Percentiles rank a stretch among this genome's conserved stretches.
These are phyloP conservation scores for Colletotrichum acutatum DNA, from an alignment of 2,329 filamentous ascomycete species.

Conservation along the genomic window DNA sequence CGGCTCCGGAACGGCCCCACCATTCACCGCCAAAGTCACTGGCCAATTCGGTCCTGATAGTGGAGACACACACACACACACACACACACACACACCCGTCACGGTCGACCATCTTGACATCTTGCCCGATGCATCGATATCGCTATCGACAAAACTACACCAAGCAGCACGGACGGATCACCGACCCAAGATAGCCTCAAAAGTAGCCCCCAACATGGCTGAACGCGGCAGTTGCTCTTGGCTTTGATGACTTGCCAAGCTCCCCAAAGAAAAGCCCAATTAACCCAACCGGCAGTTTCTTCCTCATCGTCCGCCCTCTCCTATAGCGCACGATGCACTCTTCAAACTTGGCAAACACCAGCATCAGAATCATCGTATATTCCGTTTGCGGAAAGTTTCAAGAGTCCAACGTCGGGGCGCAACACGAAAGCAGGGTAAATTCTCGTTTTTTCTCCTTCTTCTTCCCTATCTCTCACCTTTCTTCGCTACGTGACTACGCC, in stretches of 20 bases:
- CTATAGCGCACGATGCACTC: background rate
- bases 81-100: background rate
- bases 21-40: background rate
- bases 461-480: too few relatives aligned
- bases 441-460: background rate
- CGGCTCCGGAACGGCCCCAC: conserved; percentile 9
- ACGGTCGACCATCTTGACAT: background rate
- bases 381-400: conserved; percentile 10
- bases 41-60: background rate
- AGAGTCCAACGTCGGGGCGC: background rate
- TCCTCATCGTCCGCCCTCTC: background rate
- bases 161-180: background rate
- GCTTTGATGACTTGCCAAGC: background rate
- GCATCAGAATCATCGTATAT: background rate
- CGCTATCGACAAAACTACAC: background rate
- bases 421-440: background rate
- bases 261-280: background rate
- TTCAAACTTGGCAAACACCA: background rate
- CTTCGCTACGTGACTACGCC: background rate
- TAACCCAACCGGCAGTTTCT: background rate
- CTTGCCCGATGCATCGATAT: background rate
- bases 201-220: background rate
- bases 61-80: too few relatives aligned
- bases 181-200: background rate
- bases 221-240: background rate